Evolutionary conservation across 192 early-diverging fungal genomes (phyloP), one percentile per base, ranked within the genome.

Genomic region (Podila verticillata): DNA sequence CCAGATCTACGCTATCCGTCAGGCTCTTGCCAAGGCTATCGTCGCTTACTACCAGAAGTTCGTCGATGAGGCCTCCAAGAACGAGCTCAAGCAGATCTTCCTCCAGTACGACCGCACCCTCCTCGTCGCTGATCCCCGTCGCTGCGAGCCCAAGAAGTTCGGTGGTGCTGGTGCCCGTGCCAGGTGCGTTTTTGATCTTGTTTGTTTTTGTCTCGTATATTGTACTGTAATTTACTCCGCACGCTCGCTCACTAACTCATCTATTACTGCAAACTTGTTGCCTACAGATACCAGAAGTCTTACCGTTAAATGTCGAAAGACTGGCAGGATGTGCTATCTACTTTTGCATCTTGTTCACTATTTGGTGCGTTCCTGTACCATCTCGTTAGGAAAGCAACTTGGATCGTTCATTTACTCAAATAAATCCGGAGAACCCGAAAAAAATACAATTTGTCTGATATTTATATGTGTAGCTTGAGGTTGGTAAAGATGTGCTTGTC

Each of bases 121-220:
- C 58, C 93, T 99, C 58, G 98, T 99, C 73, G 97, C 97, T 67
- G 97, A 98, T 87, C 96, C 97, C 71, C 96, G 98, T 88, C 96
- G 98, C 82, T 96, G 94, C 88, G 98, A 99, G 86, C 95, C 98
- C 88, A 99, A 99, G 96, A 99, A 98, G 92, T 99, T 99, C 84
- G 98, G 97, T 88, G 98, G 98, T 91, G 88, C 88, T 73, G 98
- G 98, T 95, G 98, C 98, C 85, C 95, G 98, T 88, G 93, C 97
- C 80, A 93, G 96, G 84, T 94, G 89, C 68, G 57, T 22, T 22
- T 35, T 59, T 29, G 24, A n/a, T 49, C 20, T 48, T 7, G 13
- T 48, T 48, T 72, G 39, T 48, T 19, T 34, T 63, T 7, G 30
- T 56, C 39, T 12, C 17, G 44, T 57, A 44, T 24, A 30, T 31